Evolutionary conservation across 1,139 yeast species (phyloP).

Genomic region (Scheffersomyces titani): DNA sequence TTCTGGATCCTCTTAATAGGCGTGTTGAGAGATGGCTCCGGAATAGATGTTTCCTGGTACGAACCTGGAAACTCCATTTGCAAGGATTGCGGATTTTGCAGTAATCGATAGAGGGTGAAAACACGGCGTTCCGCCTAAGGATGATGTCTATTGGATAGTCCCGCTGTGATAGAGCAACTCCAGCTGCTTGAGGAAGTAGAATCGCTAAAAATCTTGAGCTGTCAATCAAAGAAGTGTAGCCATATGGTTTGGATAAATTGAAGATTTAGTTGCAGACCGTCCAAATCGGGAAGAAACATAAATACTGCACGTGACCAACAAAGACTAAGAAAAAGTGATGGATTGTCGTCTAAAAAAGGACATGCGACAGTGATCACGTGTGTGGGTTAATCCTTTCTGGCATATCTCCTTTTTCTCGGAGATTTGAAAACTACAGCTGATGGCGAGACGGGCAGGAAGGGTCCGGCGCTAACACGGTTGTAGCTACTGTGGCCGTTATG

Average conservation of each 20-base stretch:
- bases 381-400: too few species aligned
- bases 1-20: constrained; percentile 43
- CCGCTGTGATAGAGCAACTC: neutral
- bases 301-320: neutral
- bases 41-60: neutral
- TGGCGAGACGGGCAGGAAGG: neutral
- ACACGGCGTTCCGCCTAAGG: neutral
- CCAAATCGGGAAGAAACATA: neutral
- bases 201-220: neutral
- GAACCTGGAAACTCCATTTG: constrained; percentile 1
- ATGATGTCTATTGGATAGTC: neutral
- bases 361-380: too few species aligned
- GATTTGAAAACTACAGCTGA: neutral
- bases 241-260: neutral
- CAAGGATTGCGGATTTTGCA: neutral
- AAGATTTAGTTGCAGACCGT: neutral
- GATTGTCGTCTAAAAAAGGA: too few species aligned
- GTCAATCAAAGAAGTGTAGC: neutral
- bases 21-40: constrained; percentile 26
- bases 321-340: too few species aligned
- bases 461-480: neutral
- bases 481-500: neutral
- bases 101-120: neutral
- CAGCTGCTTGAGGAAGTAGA: neutral
- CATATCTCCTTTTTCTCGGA: neutral